Conservation (phyloP, 495 filamentous ascomycete species). For the Aspergillus ellipticus region DNA sequence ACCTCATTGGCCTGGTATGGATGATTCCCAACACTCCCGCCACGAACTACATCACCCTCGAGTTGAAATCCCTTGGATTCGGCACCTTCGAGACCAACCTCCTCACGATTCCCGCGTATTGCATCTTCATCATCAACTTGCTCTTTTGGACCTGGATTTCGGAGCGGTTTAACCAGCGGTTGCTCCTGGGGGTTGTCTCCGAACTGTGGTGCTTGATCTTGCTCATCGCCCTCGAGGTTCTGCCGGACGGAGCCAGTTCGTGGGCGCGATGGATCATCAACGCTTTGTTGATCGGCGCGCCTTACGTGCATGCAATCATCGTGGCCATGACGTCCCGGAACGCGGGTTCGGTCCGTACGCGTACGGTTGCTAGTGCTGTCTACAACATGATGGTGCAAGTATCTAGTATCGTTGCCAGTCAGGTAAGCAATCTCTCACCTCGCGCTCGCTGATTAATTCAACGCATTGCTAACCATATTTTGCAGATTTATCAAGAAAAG, state of each 20-base stretch:
- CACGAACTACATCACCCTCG: conserved; percentile 58
- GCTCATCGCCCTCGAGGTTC: conserved; percentile 48
- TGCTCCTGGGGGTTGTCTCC: conserved; percentile 47
- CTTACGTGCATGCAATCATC: conserved; percentile 63
- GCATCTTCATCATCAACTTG: conserved; percentile 44
- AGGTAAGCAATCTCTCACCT: conserved; percentile 37
- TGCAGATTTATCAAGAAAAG: conserved; percentile 57
- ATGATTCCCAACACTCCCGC: conserved; percentile 52
- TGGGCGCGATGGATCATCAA: conserved; percentile 55
- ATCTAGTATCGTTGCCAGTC: conserved; percentile 57
- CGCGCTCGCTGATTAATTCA: too few species aligned
- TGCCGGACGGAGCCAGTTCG: conserved; percentile 29
- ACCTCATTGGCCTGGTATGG: conserved; percentile 57
- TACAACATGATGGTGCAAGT: conserved; percentile 78
- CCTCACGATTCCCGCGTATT: conserved; percentile 60
- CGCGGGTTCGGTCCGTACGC: conserved; percentile 62
- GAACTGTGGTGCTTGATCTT: conserved; percentile 56
- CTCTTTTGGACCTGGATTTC: conserved; percentile 51
- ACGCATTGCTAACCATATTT: not conserved
- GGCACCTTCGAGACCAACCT: conserved; percentile 65
- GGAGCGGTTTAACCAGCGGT: conserved; percentile 49
- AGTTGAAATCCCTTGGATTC: conserved; percentile 58
- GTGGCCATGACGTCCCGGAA: conserved; percentile 66
- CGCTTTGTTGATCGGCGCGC: conserved; percentile 52
- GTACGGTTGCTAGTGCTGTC: conserved; percentile 58